These are phyloP conservation scores for Mycena vitilis DNA, from an alignment of 768 basidiomycete genomes.

Conservation along the genomic window DNA sequence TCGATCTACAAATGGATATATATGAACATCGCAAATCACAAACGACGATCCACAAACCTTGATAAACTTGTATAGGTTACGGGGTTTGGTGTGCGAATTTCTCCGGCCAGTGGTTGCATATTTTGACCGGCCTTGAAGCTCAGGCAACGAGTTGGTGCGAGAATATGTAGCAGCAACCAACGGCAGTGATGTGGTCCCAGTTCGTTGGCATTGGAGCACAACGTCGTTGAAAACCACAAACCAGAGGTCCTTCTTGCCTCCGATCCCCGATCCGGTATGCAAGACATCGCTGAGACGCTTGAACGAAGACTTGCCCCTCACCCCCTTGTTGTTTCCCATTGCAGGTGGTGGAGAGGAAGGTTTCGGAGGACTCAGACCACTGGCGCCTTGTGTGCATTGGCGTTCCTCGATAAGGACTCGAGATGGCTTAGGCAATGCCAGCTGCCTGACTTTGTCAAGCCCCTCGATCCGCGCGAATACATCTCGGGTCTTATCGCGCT, in stretches of 20 bases:
- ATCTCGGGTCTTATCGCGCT: conserved; percentile 94
- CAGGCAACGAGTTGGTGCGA: conserved; percentile 83
- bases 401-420: conserved; percentile 89
- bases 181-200: conserved; percentile 88
- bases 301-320: conserved; percentile 88
- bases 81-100: conserved; percentile 80
- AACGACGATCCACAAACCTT: conserved; percentile 62
- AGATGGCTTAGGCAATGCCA: conserved; percentile 91
- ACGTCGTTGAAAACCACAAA: conserved; percentile 97
- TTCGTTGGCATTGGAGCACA: conserved; percentile 89
- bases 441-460: conserved; percentile 91
- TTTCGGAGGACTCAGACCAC: conserved; percentile 48
- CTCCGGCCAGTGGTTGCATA: conserved; percentile 86
- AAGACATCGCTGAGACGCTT: conserved; percentile 93
- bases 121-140: conserved; percentile 84
- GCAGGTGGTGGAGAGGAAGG: conserved; percentile 56
- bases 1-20: conserved; percentile 67
- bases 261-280: conserved; percentile 63
- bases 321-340: conserved; percentile 61
- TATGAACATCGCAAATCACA: conserved; percentile 14
- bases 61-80: conserved; percentile 94
- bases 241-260: conserved; percentile 91
- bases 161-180: conserved; percentile 75
- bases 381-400: conserved; percentile 54
- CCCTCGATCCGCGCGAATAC: conserved; percentile 97